A percentile compares a stretch with the other conserved stretches of the same genome.
Conservation (phyloP, 257 asterid genomes). For the Plantago elongata region DNA sequence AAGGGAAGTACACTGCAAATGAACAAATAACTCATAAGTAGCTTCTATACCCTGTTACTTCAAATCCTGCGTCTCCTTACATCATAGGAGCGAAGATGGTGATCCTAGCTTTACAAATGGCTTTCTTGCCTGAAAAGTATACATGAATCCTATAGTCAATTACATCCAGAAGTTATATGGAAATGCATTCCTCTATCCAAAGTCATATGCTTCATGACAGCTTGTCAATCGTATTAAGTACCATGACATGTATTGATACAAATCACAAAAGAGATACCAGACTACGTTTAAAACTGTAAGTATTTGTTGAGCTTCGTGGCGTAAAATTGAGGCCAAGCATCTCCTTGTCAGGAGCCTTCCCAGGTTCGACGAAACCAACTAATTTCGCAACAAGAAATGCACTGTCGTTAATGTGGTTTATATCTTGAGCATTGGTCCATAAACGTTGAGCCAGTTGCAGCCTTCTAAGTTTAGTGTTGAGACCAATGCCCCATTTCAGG, state of each 20-base stretch:
- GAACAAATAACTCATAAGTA: not conserved
- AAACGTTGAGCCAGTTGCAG: slow-evolving; percentile 60
- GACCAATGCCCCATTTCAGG: slow-evolving; percentile 74
- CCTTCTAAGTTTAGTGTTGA: slow-evolving; percentile 64
- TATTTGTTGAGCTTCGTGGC: slow-evolving; percentile 44
- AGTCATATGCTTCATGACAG: slow-evolving; percentile 7
- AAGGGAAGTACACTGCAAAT: not conserved
- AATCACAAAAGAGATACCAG: slow-evolving; percentile 52
- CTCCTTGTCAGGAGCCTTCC: slow-evolving; percentile 62
- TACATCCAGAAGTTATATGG: slow-evolving; percentile 17
- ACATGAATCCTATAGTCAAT: slow-evolving; percentile 19
- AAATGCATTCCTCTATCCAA: not conserved
- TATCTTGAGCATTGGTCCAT: slow-evolving; percentile 67
- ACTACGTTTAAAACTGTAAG: slow-evolving; percentile 56
- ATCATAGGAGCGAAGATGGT: not conserved
- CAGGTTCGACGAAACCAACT: slow-evolving; percentile 50
- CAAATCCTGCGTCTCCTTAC: slow-evolving; percentile 7
- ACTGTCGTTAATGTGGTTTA: slow-evolving; percentile 67
- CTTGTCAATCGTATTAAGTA: slow-evolving; percentile 1
- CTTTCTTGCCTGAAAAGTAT: slow-evolving; percentile 5
- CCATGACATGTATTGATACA: not conserved
- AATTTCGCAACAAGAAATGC: slow-evolving; percentile 73
- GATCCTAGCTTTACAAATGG: slow-evolving; percentile 7
- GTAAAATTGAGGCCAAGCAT: slow-evolving; percentile 84
- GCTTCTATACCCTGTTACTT: not conserved